Evolutionary conservation across 78 protist genomes (phyloP), one percentile per base, ranked within the genome.

Genomic region (Isochrysis galbana): DNA sequence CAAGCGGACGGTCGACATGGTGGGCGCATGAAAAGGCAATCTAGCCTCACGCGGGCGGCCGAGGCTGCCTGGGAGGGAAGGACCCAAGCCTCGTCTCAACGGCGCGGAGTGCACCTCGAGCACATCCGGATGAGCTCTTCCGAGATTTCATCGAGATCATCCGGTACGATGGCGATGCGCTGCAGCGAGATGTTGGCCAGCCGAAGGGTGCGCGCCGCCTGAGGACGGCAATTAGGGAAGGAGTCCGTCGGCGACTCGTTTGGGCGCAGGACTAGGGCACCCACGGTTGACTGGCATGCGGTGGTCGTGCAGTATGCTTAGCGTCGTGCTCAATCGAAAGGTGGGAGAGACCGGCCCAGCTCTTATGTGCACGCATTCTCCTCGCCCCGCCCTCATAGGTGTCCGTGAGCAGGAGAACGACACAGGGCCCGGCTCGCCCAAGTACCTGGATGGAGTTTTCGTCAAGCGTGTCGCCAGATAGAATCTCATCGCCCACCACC

Each of bases 401-500:
- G n/a, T n/a, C n/a, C n/a, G n/a, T n/a, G n/a, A n/a, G n/a, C n/a
- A n/a, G n/a, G n/a, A n/a, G n/a, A n/a, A n/a, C n/a, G n/a, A 51
- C 61, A 14, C 61, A 7, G 61, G 61, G 29, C 61, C 29, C 61
- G 29, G 14, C 61, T 51, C 29, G 14, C 34, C 32, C 72, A 47
- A 44, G 90, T 87, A 29, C 72, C 1, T 23, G 19, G 36, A 7
- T 61, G 23, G 74, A 61, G 54, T 89, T 89, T 38, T 25, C 34
- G 82, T 89, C 91, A 26, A 5, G 21, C 5, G 46, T 38, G 23
- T 55, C 22, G 23, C 78, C 83, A 38, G 19, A 25, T 0, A 88
- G 91, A 4, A 88, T 23, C 36, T 88, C 91, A 45, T 88, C 91
- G 45, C 91, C 91, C 54, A 67, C 47, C 38, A 89, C 42, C 10